Evolutionary conservation across 2,329 filamentous ascomycete genomes (phyloP).

Genomic region (Chrysoporthe cubensis): DNA sequence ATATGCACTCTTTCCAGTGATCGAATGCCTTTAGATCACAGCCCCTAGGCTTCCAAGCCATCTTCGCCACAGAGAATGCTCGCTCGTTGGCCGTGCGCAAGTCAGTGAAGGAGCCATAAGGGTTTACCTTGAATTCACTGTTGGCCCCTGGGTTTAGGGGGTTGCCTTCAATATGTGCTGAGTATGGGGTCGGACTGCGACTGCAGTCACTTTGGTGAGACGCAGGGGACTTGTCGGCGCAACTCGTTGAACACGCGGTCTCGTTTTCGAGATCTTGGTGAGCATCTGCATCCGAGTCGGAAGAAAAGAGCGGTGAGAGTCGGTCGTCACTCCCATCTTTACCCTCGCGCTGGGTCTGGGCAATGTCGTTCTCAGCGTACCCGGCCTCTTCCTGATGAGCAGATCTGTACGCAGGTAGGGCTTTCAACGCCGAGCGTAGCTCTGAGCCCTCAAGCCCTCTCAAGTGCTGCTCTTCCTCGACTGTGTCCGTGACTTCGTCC

Average conservation of each 20-base stretch:
- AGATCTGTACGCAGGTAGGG: not conserved
- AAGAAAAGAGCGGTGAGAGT: not conserved
- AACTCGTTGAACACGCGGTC: not conserved
- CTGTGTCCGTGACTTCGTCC: not conserved
- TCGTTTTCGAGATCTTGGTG: not conserved
- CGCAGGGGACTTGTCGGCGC: not conserved
- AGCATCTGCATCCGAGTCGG: not conserved
- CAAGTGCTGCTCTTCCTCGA: not conserved
- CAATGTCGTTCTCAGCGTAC: not conserved
- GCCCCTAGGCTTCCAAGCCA: conserved; percentile 14
- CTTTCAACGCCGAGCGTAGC: not conserved
- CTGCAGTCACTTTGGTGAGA: not conserved
- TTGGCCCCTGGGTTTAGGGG: not conserved
- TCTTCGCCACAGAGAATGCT: conserved; percentile 12
- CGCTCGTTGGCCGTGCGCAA: conserved; percentile 19
- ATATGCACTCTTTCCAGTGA: conserved; percentile 2
- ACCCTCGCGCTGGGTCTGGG: not conserved
- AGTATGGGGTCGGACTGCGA: not conserved
- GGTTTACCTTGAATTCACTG: not conserved
- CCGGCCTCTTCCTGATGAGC: not conserved
- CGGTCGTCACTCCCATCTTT: not conserved
- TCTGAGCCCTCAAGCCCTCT: conserved; percentile 3
- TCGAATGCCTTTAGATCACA: not conserved
- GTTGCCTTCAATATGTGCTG: not conserved
- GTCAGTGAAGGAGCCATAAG: conserved; percentile 14